Conservation (phyloP, 257 asterid species). For the Mitragyna speciosa region DNA sequence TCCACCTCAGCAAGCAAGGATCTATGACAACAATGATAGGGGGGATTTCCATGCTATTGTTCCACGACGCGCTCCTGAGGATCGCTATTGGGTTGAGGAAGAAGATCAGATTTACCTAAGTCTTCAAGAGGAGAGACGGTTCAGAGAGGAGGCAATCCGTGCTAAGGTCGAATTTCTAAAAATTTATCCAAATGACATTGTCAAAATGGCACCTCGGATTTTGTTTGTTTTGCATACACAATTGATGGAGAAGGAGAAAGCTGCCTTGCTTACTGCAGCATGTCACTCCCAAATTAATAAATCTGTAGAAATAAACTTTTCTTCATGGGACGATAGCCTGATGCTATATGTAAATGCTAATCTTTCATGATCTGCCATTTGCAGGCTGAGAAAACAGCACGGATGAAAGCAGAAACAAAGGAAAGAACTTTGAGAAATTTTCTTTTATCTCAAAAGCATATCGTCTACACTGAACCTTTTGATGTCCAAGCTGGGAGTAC, state of each 20-base stretch:
- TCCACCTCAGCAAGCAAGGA: slow-evolving; percentile 64
- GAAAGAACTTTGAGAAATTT: slow-evolving; percentile 71
- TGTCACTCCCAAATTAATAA: not conserved
- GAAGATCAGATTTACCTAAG: slow-evolving; percentile 51
- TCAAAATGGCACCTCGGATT: not conserved
- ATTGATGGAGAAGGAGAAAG: not conserved
- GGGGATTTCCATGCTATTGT: slow-evolving; percentile 86
- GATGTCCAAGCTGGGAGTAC: slow-evolving; percentile 85
- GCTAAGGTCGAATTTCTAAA: slow-evolving; percentile 57
- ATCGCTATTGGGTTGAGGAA: slow-evolving; percentile 78
- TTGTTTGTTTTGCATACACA: not conserved
- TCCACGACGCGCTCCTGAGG: slow-evolving; percentile 51
- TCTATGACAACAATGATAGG: slow-evolving; percentile 66
- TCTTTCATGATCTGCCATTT: slow-evolving; percentile 23
- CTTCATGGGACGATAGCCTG: not conserved
- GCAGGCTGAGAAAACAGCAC: slow-evolving; percentile 80
- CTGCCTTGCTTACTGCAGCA: too few relatives aligned
- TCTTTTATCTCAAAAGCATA: slow-evolving; percentile 85
- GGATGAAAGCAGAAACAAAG: slow-evolving; percentile 64
- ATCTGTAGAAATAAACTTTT: not conserved
- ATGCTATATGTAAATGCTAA: slow-evolving; percentile 1
- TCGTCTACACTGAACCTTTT: slow-evolving; percentile 90
- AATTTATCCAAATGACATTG: not conserved
- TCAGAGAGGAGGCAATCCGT: slow-evolving; percentile 66
- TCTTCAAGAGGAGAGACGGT: slow-evolving; percentile 71